Evolutionary conservation across 208 protist genomes (phyloP).

Genomic region (Acanthamoeba royreba): DNA sequence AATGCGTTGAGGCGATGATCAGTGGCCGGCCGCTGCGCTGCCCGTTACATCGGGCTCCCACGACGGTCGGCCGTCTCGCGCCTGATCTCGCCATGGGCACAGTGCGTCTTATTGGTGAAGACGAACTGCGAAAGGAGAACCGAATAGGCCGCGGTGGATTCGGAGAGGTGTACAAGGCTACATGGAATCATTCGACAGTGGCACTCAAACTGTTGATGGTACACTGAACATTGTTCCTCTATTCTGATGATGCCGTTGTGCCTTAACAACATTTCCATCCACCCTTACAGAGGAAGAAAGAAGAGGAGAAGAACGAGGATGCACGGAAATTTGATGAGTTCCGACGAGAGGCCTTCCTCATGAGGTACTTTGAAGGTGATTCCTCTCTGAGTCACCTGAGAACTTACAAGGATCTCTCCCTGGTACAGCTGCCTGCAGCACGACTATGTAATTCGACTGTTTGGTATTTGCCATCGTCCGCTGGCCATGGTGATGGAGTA

Average conservation of each 20-base stretch:
- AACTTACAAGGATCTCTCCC: neutral
- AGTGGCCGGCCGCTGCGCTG: neutral
- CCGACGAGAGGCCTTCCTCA: neutral
- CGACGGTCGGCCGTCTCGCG: neutral
- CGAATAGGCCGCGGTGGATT: neutral
- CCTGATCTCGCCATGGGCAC: neutral
- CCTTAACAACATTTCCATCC: too few species aligned
- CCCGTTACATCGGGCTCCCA: neutral
- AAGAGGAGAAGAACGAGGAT: neutral
- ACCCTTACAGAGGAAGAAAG: neutral
- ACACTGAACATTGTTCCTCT: too few species aligned
- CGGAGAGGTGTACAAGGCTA: constrained; percentile 19
- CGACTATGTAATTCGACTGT: constrained; percentile 54
- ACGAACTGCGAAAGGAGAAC: neutral
- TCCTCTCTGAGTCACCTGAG: too few species aligned
- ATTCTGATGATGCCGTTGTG: too few species aligned
- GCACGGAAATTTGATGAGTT: neutral
- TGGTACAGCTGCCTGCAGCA: constrained; percentile 50
- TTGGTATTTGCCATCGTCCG: constrained; percentile 54
- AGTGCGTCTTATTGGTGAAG: neutral
- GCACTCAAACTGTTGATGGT: neutral
- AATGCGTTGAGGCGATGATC: neutral
- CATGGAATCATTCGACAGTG: neutral
- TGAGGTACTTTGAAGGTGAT: too few species aligned
- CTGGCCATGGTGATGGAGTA: constrained; percentile 67